phyloP scores from a whole-genome alignment of 2,329 filamentous ascomycete genomes.

The Aspergillus niger region DNA sequence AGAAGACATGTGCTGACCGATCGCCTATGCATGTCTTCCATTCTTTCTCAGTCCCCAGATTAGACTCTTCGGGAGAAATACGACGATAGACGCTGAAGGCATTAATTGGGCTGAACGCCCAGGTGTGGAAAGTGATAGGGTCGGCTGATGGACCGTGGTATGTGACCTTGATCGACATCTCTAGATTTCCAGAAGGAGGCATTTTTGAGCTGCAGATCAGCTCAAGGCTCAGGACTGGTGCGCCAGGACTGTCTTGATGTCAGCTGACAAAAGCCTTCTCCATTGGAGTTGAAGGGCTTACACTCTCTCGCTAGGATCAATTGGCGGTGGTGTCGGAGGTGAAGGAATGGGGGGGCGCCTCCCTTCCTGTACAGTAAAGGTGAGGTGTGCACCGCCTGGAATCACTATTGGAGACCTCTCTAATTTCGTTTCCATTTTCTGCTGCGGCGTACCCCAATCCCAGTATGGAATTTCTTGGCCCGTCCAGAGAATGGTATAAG shows the following conservation, averaged over 20 bases:
- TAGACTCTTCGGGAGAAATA: conserved; percentile 4
- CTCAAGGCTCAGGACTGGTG: conserved; percentile 1
- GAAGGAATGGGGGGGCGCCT: not conserved
- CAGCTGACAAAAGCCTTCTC: not conserved
- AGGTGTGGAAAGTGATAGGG: conserved; percentile 11
- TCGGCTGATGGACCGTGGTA: conserved; percentile 5
- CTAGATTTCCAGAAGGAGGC: not conserved
- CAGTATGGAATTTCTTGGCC: conserved; percentile 5
- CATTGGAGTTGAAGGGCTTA: not conserved
- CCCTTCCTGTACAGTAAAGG: conserved; percentile 1
- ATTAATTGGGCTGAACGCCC: not conserved
- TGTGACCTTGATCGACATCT: not conserved
- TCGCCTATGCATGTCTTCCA: not conserved
- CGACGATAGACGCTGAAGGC: conserved; percentile 5
- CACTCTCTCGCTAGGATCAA: conserved; percentile 2
- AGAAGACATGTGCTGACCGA: not conserved
- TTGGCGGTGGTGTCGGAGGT: conserved; percentile 4
- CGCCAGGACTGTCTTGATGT: not conserved
- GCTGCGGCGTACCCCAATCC: not conserved
- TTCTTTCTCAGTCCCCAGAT: conserved; percentile 3
- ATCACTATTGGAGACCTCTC: not conserved
- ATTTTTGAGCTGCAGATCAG: not conserved
- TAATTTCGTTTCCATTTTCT: not conserved
- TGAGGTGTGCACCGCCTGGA: not conserved
- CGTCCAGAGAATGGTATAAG: conserved; percentile 7